phyloP scores from a whole-genome alignment of 305 asterid species.

The Fraxinus nigra region DNA sequence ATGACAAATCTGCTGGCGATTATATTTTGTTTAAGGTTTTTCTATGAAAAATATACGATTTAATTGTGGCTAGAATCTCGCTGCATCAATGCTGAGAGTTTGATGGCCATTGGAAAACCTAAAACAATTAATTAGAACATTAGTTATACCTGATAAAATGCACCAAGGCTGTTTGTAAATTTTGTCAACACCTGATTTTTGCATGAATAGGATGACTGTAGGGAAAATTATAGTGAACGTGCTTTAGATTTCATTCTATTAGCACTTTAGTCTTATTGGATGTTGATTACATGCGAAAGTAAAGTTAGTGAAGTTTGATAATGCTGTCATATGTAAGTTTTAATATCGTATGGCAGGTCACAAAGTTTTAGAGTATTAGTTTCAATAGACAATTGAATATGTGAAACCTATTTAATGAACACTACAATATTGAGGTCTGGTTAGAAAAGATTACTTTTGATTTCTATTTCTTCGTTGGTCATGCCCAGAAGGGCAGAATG shows the following conservation, averaged over 20 bases:
- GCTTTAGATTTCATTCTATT: not conserved
- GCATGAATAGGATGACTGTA: not conserved
- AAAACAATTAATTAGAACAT: not conserved
- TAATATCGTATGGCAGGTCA: not conserved
- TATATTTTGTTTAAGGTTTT: not conserved
- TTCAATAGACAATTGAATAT: not conserved
- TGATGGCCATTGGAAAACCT: not conserved
- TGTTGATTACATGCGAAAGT: constrained; percentile 3
- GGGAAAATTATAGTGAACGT: not conserved
- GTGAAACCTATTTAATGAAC: not conserved
- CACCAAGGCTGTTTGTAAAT: not conserved
- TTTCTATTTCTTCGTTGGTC: not conserved
- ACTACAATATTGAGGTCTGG: not conserved
- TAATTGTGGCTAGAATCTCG: not conserved
- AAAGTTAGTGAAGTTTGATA: constrained; percentile 8
- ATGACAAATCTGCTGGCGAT: not conserved
- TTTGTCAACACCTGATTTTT: not conserved
- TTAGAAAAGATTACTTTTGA: not conserved
- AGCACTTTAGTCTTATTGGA: not conserved
- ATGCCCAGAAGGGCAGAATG: not conserved
- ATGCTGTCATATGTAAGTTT: not conserved
- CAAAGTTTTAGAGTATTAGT: not conserved
- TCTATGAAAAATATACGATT: not conserved
- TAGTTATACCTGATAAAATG: not conserved
- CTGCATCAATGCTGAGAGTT: not conserved